Base-by-base conservation (phyloP, 2,329 filamentous ascomycete species). In the Monosporascus sp. region DNA sequence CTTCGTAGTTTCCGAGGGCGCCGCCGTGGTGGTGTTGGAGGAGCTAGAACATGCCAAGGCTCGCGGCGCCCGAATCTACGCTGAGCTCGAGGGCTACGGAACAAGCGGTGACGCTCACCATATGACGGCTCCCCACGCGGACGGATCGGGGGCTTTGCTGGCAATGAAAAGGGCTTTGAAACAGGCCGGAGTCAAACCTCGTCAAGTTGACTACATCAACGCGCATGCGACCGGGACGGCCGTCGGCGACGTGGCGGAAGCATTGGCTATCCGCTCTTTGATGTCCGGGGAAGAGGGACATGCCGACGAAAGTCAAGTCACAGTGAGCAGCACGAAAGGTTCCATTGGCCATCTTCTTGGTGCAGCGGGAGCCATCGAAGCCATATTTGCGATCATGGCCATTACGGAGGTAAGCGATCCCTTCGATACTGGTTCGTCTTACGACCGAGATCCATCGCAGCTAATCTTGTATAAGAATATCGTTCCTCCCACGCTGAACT, bases 1-100 rank as follows among this genome's bases (percentile, higher is more conserved):
- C 0, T 99, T 99, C 63, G 93, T 99, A 17, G 89, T 99, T 35
- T 86, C 89, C 1, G 94, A 99, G 72, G 94, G 94, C 1, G 90
- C 94, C 5, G 93, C 90, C 9, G 87, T 97, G 2, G 74, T 96
- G 27, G 74, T 99, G 2, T 79, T 99, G 1, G 94, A 99, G 77
- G 92, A 96, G 69, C 73, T 96, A 5, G 88, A 93, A 63, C 94
- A 97, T 67, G 94, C 94, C 17, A 88, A 83, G 67, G 77, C 82
- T 7, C 80, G 94, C 51, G 87, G 87, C 7, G 92, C 91, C 18
- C 77, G 73, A 5, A 92, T 97, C 53, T 95, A 97, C 66, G 93
- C 93, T 35, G 92, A 97, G 70, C 65, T 99, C 20, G 84, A 77
- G 65, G 94, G 94, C 2, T 97, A 97, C 65, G 94, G 93, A 22